These are phyloP conservation scores for Annona squamosa DNA, from an alignment of 164 flowering plant species.

Conservation along the genomic window DNA sequence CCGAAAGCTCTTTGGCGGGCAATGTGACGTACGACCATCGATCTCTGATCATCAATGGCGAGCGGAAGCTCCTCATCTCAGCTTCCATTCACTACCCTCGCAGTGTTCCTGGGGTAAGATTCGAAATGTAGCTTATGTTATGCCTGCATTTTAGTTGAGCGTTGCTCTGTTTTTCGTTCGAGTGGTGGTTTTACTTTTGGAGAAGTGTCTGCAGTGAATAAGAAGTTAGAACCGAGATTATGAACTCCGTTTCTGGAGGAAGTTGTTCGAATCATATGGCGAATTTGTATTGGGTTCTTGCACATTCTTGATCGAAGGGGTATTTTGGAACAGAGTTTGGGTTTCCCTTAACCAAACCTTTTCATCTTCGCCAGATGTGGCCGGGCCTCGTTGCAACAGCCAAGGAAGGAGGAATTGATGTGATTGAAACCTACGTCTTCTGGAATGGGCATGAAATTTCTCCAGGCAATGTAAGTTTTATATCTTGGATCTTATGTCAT, in stretches of 20 bases:
- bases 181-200: background rate
- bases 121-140: background rate
- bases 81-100: conserved; percentile 95
- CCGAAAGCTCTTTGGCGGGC: conserved; percentile 16
- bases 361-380: conserved; percentile 66
- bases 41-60: conserved; percentile 72
- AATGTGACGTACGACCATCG: conserved; percentile 75
- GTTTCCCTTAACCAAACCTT: background rate
- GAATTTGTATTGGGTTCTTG: background rate
- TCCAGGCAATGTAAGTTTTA: conserved; percentile 57
- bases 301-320: background rate
- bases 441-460: conserved; percentile 97
- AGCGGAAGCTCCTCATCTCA: conserved; percentile 72
- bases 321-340: background rate
- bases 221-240: background rate
- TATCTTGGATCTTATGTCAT: background rate
- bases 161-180: background rate
- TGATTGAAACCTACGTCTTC: conserved; percentile 83
- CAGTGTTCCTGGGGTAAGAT: conserved; percentile 77
- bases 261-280: background rate
- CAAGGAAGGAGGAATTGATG: conserved; percentile 83
- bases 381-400: conserved; percentile 76
- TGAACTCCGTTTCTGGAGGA: background rate
- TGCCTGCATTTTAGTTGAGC: background rate
- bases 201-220: no score